phyloP scores from a whole-genome alignment of 2,329 filamentous ascomycete species.

The Phialocephala subalpina region DNA sequence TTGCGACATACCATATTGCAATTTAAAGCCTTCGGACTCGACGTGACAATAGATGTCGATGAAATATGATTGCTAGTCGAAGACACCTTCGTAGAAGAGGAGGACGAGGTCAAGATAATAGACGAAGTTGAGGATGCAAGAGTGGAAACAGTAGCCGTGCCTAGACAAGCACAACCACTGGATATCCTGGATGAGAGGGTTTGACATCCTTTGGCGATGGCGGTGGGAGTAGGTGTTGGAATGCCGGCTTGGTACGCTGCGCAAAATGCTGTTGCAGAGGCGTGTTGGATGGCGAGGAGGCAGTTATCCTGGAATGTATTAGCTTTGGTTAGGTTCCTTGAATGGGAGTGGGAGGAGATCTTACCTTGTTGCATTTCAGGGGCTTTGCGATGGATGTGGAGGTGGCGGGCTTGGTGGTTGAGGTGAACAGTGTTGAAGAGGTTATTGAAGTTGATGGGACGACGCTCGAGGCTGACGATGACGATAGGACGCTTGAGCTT shows the following conservation, averaged over 20 bases:
- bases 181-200: conserved; percentile 4
- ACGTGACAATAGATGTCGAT: neutral
- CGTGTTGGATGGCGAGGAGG: neutral
- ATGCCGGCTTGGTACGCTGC: neutral
- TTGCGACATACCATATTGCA: neutral
- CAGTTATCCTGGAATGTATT: conserved; percentile 11
- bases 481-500: neutral
- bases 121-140: neutral
- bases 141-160: neutral
- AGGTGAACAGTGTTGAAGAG: neutral
- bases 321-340: neutral
- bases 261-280: neutral
- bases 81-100: neutral
- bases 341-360: too few relatives aligned
- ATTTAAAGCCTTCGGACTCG: neutral
- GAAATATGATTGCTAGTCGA: neutral
- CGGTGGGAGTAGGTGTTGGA: conserved; percentile 1
- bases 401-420: neutral
- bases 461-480: neutral
- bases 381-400: neutral
- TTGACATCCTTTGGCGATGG: conserved; percentile 4
- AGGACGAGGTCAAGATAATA: neutral
- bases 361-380: conserved; percentile 7
- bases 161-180: conserved; percentile 5
- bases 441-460: neutral